These are phyloP conservation scores for Lobosporangium transversale DNA, from an alignment of 192 early-diverging fungal species.

Conservation along the genomic window DNA sequence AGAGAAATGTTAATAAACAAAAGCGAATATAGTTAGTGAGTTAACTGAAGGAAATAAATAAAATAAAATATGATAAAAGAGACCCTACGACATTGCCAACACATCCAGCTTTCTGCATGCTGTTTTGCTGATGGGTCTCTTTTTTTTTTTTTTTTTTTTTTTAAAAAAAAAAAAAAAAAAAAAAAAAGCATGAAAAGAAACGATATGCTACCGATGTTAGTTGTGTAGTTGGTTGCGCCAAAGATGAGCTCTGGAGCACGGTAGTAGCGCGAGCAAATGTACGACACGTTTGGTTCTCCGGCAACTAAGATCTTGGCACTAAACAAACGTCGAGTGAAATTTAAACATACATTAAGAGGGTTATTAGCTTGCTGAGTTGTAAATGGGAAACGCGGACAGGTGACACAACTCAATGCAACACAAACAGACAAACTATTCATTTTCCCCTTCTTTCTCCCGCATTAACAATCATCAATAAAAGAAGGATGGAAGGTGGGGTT, in stretches of 20 bases:
- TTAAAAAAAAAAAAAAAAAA: no score
- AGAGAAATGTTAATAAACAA: not conserved
- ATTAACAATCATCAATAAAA: not conserved
- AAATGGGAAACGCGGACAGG: slow-evolving; percentile 7
- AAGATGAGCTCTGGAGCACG: slow-evolving; percentile 97
- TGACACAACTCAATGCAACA: slow-evolving; percentile 26
- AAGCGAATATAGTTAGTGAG: not conserved
- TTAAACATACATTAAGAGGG: not conserved
- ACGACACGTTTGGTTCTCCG: slow-evolving; percentile 97
- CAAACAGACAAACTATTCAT: not conserved
- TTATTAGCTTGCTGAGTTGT: slow-evolving; percentile 12
- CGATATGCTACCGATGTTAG: slow-evolving; percentile 64
- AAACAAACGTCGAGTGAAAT: not conserved
- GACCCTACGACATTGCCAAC: no score
- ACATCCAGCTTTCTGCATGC: no score
- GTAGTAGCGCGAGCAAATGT: slow-evolving; percentile 99
- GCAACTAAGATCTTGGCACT: slow-evolving; percentile 94
- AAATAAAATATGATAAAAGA: no score
- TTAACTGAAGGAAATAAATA: not conserved
- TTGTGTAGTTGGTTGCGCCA: slow-evolving; percentile 92
- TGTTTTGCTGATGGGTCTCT: no score
- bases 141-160: no score
- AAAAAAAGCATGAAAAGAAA: slow-evolving; percentile 1
- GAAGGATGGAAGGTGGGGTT: slow-evolving; percentile 17
- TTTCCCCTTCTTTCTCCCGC: not conserved